phyloP scores from a whole-genome alignment of 352 stramenopile genomes.

The Aphanomyces stellatus region DNA sequence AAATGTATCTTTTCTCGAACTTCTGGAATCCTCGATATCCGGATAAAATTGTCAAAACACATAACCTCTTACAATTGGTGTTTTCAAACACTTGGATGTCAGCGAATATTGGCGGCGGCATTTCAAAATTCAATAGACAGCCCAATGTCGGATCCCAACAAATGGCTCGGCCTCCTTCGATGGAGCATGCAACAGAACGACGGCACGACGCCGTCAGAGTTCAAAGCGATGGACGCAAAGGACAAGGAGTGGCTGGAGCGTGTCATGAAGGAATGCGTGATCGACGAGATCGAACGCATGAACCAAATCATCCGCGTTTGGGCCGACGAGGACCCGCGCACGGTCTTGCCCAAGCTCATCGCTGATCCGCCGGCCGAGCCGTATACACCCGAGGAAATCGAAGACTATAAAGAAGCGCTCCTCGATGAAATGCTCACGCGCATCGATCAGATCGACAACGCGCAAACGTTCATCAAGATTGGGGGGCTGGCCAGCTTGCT shows the following conservation, averaged over 20 bases:
- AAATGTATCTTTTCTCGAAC: constrained; percentile 6
- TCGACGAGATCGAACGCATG: constrained; percentile 80
- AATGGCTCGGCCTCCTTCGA: constrained; percentile 82
- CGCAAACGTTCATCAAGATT: constrained; percentile 84
- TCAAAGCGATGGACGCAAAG: constrained; percentile 64
- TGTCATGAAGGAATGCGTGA: constrained; percentile 75
- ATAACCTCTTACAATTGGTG: neutral
- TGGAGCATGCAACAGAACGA: constrained; percentile 84
- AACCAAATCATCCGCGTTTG: constrained; percentile 77
- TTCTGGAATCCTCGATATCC: constrained; percentile 3
- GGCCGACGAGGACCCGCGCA: constrained; percentile 57
- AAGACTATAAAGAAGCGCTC: constrained; percentile 67
- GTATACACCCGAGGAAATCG: constrained; percentile 51
- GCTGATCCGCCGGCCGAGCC: constrained; percentile 27
- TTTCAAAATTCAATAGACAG: constrained; percentile 13
- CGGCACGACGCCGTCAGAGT: constrained; percentile 53
- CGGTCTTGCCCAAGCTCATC: constrained; percentile 44
- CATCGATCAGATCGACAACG: constrained; percentile 84
- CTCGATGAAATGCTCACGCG: constrained; percentile 77
- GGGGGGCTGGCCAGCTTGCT: constrained; percentile 50
- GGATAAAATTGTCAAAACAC: neutral
- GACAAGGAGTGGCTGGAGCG: constrained; percentile 71
- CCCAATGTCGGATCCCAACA: constrained; percentile 46
- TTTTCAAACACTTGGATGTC: constrained; percentile 3
- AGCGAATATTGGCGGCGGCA: neutral